Evolutionary conservation across 2,329 filamentous ascomycete genomes (phyloP).

Genomic region (Phaeosphaeriaceae sp.): DNA sequence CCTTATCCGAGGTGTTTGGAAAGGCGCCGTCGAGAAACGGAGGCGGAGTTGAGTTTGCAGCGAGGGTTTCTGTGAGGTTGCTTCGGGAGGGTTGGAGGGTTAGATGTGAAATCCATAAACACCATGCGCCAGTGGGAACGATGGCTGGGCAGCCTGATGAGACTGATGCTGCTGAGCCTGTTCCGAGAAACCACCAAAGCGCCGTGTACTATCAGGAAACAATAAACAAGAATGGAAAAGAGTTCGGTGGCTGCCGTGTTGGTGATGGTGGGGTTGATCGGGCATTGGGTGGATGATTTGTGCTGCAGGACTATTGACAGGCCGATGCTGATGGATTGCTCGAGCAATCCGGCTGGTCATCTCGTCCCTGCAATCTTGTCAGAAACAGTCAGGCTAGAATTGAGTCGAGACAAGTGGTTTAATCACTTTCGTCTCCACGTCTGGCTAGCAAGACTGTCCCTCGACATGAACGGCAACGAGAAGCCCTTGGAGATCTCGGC

Average conservation of each 20-base stretch:
- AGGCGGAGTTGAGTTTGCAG: constrained; percentile 4
- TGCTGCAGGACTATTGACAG: constrained; percentile 15
- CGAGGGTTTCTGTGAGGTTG: background rate
- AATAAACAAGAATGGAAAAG: constrained; percentile 51
- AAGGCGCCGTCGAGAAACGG: background rate
- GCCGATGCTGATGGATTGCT: constrained; percentile 18
- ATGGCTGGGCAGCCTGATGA: constrained; percentile 22
- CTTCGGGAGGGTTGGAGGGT: constrained; percentile 4
- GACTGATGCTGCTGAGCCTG: constrained; percentile 28
- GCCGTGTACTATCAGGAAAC: constrained; percentile 40
- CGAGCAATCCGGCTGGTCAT: constrained; percentile 25
- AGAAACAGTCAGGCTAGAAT: constrained; percentile 32
- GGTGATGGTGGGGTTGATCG: constrained; percentile 20
- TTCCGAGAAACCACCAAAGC: constrained; percentile 39
- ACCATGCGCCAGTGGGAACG: constrained; percentile 32
- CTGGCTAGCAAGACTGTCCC: constrained; percentile 46
- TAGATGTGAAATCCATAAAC: constrained; percentile 35
- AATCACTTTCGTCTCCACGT: constrained; percentile 50
- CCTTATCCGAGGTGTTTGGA: constrained; percentile 4
- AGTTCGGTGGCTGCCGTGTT: constrained; percentile 35
- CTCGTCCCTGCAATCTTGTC: constrained; percentile 34
- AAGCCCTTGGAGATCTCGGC: constrained; percentile 72
- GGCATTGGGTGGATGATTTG: constrained; percentile 15
- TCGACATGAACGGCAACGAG: constrained; percentile 53
- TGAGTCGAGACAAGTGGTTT: constrained; percentile 26